phyloP scores from a whole-genome alignment of 2,329 filamentous ascomycete species.

The Exserohilum rostratum region DNA sequence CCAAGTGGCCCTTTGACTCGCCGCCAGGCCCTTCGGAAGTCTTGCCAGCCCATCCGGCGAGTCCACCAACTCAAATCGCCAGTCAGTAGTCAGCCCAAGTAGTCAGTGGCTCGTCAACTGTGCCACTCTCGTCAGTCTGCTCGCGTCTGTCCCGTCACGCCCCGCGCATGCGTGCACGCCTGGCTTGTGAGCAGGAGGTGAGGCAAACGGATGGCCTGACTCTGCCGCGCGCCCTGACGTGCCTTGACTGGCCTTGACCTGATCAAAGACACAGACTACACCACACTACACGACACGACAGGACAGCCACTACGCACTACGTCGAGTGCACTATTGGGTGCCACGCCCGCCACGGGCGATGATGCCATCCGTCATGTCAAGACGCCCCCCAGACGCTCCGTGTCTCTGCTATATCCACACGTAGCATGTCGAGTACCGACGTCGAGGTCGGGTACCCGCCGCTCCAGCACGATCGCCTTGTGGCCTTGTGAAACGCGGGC shows the following conservation, averaged over 20 bases:
- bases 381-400: conserved; percentile 15
- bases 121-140: conserved; percentile 16
- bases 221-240: conserved; percentile 1
- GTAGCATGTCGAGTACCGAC: conserved; percentile 20
- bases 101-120: conserved; percentile 5
- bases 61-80: neutral
- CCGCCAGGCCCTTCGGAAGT: conserved; percentile 11
- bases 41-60: conserved; percentile 17
- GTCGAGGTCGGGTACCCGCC: conserved; percentile 22
- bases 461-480: conserved; percentile 13
- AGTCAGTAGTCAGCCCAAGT: neutral
- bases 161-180: conserved; percentile 17
- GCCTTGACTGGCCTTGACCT: too few species aligned
- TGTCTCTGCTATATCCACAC: conserved; percentile 4
- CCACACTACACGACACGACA: too few species aligned
- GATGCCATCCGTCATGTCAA: neutral
- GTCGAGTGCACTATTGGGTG: too few species aligned
- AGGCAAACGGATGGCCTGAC: conserved; percentile 19
- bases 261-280: too few species aligned
- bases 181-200: conserved; percentile 12
- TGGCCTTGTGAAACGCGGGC: conserved; percentile 34
- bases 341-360: too few species aligned
- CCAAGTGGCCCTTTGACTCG: conserved; percentile 27
- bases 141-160: conserved; percentile 13
- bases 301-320: too few species aligned